These are phyloP conservation scores for Mycosphaerella sp. DNA, from an alignment of 2,329 filamentous ascomycete species.

Conservation along the genomic window DNA sequence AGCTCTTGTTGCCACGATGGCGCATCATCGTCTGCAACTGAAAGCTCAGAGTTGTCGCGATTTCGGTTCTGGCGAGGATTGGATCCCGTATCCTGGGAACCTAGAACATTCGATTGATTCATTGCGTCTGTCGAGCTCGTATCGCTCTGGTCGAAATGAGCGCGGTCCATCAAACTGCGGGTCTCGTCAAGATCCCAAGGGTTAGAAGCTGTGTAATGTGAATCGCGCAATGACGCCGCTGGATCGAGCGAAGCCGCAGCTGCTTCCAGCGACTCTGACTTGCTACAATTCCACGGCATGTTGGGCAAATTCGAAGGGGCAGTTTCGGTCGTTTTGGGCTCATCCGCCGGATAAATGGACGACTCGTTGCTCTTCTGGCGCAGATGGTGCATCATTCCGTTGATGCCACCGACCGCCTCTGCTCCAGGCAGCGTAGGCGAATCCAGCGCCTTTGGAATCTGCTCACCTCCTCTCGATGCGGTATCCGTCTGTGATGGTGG, in stretches of 20 bases:
- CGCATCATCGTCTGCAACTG: slow-evolving; percentile 19
- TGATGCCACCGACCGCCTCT: slow-evolving; percentile 53
- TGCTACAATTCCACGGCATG: slow-evolving; percentile 19
- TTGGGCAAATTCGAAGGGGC: slow-evolving; percentile 15
- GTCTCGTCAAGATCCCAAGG: slow-evolving; percentile 51
- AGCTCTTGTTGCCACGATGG: slow-evolving; percentile 47
- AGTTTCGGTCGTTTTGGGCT: slow-evolving; percentile 41
- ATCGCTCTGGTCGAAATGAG: slow-evolving; percentile 19
- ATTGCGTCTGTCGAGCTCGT: slow-evolving; percentile 20
- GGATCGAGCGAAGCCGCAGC: slow-evolving; percentile 6
- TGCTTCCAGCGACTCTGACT: slow-evolving; percentile 15
- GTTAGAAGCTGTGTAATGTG: slow-evolving; percentile 48
- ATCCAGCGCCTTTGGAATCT: slow-evolving; percentile 42
- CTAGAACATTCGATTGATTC: slow-evolving; percentile 19
- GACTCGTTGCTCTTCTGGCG: slow-evolving; percentile 75
- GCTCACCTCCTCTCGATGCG: slow-evolving; percentile 10
- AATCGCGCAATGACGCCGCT: slow-evolving; percentile 33
- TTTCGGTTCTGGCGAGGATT: not conserved
- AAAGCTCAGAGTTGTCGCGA: slow-evolving; percentile 11
- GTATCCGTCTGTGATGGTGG: slow-evolving; percentile 11
- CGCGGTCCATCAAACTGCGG: slow-evolving; percentile 33
- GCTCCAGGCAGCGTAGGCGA: slow-evolving; percentile 67
- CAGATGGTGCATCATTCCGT: slow-evolving; percentile 58
- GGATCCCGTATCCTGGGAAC: slow-evolving; percentile 9
- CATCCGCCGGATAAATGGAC: slow-evolving; percentile 55